These are phyloP conservation scores for Hyaloscypha finlandica DNA, from an alignment of 495 filamentous ascomycete species.

Conservation along the genomic window DNA sequence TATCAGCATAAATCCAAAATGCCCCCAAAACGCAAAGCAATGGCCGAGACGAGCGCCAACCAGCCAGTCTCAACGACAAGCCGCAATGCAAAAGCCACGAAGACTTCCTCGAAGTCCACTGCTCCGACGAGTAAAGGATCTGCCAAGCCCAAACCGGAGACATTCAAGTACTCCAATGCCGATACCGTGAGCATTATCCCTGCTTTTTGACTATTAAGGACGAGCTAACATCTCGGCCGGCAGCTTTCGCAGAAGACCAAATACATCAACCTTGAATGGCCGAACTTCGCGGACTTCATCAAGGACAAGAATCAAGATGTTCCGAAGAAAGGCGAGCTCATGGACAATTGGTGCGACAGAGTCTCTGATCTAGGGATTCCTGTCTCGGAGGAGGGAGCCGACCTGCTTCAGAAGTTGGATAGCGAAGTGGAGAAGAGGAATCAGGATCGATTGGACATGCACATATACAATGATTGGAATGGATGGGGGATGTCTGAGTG, in stretches of 20 bases:
- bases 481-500: slow-evolving; percentile 44
- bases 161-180: slow-evolving; percentile 19
- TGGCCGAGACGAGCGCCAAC: slow-evolving; percentile 5
- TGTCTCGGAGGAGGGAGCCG: slow-evolving; percentile 6
- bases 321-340: slow-evolving; percentile 9
- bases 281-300: slow-evolving; percentile 14
- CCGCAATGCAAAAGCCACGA: slow-evolving; percentile 7
- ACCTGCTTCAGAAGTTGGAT: slow-evolving; percentile 3
- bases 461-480: slow-evolving; percentile 43
- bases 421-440: slow-evolving; percentile 34
- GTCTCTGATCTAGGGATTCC: slow-evolving; percentile 17
- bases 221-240: not conserved
- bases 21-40: slow-evolving; percentile 22
- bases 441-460: slow-evolving; percentile 44
- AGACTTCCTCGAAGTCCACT: slow-evolving; percentile 10
- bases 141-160: not conserved
- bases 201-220: not conserved
- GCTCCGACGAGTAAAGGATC: slow-evolving; percentile 3
- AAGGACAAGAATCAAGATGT: slow-evolving; percentile 24
- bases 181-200: slow-evolving; percentile 4
- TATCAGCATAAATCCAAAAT: not conserved
- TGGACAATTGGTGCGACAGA: slow-evolving; percentile 2
- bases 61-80: not conserved
- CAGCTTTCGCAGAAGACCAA: slow-evolving; percentile 17
- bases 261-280: slow-evolving; percentile 18